phyloP scores from a whole-genome alignment of 1,139 yeast species.

The Yamadazyma sp. region DNA sequence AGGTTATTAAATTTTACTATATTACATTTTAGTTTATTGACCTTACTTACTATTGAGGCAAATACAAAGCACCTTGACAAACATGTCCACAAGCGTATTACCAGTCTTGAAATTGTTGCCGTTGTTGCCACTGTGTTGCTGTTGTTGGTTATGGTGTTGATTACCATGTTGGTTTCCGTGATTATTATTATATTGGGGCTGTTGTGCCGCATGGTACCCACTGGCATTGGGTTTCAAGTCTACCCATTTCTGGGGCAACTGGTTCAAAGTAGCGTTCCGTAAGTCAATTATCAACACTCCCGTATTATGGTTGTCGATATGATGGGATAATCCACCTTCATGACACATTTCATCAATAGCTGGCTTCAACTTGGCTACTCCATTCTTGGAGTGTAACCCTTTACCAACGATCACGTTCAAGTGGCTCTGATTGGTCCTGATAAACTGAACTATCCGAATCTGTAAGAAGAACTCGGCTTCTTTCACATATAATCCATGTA shows the following conservation, averaged over 20 bases:
- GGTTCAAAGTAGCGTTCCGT: slow-evolving; percentile 35
- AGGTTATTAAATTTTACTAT: neutral
- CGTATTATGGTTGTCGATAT: slow-evolving; percentile 66
- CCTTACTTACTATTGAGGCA: slow-evolving; percentile 24
- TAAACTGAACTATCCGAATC: slow-evolving; percentile 67
- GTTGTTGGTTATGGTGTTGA: slow-evolving; percentile 26
- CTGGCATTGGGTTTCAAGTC: slow-evolving; percentile 14
- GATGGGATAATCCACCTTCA: slow-evolving; percentile 59
- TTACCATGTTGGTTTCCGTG: slow-evolving; percentile 26
- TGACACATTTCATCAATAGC: slow-evolving; percentile 79
- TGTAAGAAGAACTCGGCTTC: slow-evolving; percentile 83
- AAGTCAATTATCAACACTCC: slow-evolving; percentile 81
- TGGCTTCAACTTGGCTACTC: slow-evolving; percentile 85
- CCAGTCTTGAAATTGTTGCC: slow-evolving; percentile 18
- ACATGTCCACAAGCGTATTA: slow-evolving; percentile 29
- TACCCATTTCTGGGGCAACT: slow-evolving; percentile 53
- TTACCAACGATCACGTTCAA: slow-evolving; percentile 87
- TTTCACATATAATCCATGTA: slow-evolving; percentile 87
- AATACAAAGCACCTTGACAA: slow-evolving; percentile 33
- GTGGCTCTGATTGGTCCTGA: slow-evolving; percentile 55
- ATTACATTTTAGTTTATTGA: no score
- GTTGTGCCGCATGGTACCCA: slow-evolving; percentile 23
- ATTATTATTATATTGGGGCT: slow-evolving; percentile 8
- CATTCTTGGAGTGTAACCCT: slow-evolving; percentile 80
- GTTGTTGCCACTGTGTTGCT: no score